Evolutionary conservation across 768 basidiomycete species (phyloP).

Genomic region (Gautieria morchelliformis): DNA sequence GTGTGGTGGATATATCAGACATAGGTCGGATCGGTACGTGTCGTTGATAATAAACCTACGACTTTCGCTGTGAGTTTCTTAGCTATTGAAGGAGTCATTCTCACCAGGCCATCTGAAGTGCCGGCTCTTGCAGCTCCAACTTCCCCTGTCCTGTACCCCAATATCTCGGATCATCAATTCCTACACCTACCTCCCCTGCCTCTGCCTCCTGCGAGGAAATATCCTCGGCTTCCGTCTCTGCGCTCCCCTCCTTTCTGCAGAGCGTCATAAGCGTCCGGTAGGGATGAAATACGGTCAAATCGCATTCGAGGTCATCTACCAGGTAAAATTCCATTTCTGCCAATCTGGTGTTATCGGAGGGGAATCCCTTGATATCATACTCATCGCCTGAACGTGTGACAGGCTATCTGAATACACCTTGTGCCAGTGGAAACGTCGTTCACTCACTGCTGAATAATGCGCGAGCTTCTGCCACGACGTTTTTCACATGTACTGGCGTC

Average conservation of each 20-base stretch:
- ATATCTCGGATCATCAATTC: constrained; percentile 49
- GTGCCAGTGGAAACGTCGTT: not conserved
- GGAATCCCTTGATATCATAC: constrained; percentile 71
- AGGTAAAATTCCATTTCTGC: constrained; percentile 99
- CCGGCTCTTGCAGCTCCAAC: constrained; percentile 63
- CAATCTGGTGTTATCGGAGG: constrained; percentile 80
- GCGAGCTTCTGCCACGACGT: constrained; percentile 76
- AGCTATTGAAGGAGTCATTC: constrained; percentile 15
- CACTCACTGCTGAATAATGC: constrained; percentile 55
- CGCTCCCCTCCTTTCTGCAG: constrained; percentile 48
- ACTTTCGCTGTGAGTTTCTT: not conserved
- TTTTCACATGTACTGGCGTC: constrained; percentile 90
- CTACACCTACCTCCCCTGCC: constrained; percentile 42
- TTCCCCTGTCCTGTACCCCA: constrained; percentile 78
- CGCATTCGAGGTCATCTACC: constrained; percentile 92
- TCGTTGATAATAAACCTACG: constrained; percentile 93
- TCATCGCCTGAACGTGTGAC: constrained; percentile 38
- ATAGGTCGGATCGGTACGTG: constrained; percentile 86
- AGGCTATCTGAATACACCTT: not conserved
- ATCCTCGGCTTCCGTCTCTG: constrained; percentile 28
- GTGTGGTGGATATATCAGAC: constrained; percentile 92
- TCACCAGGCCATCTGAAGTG: constrained; percentile 88
- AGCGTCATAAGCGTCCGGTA: constrained; percentile 81
- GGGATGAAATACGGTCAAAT: constrained; percentile 88
- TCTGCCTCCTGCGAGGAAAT: constrained; percentile 32